Percentiles rank a stretch among this genome's conserved stretches.
phyloP scores from a whole-genome alignment of 257 asterid species.

The Nicotiana noctiflora region DNA sequence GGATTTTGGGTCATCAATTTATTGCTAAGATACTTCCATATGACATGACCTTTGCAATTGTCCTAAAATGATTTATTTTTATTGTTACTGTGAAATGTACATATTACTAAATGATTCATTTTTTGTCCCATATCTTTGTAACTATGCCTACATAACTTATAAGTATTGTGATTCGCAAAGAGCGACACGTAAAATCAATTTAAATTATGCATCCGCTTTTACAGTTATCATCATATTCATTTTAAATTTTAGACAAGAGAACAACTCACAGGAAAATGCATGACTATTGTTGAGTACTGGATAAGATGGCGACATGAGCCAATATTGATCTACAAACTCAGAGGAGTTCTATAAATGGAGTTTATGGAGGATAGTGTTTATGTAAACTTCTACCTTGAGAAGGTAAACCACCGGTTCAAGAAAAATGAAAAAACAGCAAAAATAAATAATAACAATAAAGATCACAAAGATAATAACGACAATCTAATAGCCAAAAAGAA shows the following conservation, averaged over 20 bases:
- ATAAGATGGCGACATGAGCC: neutral
- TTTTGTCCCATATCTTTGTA: neutral
- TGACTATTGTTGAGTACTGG: neutral
- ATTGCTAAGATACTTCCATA: neutral
- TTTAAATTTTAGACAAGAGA: neutral
- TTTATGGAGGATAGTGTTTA: too few species aligned
- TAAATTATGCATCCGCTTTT: too few species aligned
- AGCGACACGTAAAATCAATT: too few species aligned
- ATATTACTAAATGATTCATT: neutral
- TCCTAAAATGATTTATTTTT: neutral
- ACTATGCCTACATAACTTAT: too few species aligned
- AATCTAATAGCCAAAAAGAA: too few species aligned
- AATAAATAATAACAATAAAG: too few species aligned
- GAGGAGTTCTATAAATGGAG: too few species aligned
- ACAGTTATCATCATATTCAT: too few species aligned
- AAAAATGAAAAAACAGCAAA: too few species aligned
- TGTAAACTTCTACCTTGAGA: too few species aligned
- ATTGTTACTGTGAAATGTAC: neutral
- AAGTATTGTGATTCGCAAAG: neutral
- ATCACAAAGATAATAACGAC: too few species aligned
- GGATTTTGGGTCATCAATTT: neutral
- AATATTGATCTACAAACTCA: neutral
- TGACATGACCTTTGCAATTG: neutral
- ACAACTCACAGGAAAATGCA: neutral
- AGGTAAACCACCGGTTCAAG: too few species aligned